phyloP scores from a whole-genome alignment of 1,284 basidiomycete species.

The Macrocystidia cucumis region DNA sequence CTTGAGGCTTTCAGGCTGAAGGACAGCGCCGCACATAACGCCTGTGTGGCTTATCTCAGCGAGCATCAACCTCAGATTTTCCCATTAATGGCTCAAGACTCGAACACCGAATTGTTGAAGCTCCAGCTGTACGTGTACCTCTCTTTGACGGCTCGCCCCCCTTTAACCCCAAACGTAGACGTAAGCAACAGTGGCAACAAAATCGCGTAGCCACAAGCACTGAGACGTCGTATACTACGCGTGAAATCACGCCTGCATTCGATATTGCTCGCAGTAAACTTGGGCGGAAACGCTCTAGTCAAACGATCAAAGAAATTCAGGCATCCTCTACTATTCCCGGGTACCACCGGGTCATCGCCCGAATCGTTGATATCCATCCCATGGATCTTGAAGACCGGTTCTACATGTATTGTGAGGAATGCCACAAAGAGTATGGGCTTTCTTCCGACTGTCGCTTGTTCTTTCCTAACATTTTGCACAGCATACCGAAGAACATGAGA shows the following conservation, averaged over 20 bases:
- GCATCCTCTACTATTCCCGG: conserved; percentile 23
- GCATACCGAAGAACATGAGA: conserved; percentile 32
- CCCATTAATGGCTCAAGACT: conserved; percentile 30
- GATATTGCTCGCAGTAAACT: too few relatives aligned
- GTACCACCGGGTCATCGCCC: conserved; percentile 39
- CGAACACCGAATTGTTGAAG: conserved; percentile 18
- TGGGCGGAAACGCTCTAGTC: too few relatives aligned
- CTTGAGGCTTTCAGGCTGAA: conserved; percentile 47
- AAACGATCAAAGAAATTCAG: conserved; percentile 33
- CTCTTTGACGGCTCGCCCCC: neutral
- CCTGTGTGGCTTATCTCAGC: conserved; percentile 42
- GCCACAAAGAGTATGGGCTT: conserved; percentile 39
- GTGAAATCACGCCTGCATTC: too few relatives aligned
- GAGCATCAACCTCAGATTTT: conserved; percentile 45
- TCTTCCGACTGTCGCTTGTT: conserved; percentile 4
- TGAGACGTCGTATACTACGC: too few relatives aligned
- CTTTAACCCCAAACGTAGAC: conserved; percentile 12
- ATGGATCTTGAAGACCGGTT: conserved; percentile 37
- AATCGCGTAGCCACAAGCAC: too few relatives aligned
- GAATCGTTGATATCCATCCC: conserved; percentile 50
- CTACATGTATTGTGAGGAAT: conserved; percentile 41
- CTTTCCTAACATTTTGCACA: conserved; percentile 14
- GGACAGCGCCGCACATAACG: conserved; percentile 19
- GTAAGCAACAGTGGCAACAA: conserved; percentile 20
- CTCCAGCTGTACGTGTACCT: conserved; percentile 18